These are phyloP conservation scores for Pontederia crassipes DNA, from an alignment of 176 grass and related monocot species.

Conservation along the genomic window DNA sequence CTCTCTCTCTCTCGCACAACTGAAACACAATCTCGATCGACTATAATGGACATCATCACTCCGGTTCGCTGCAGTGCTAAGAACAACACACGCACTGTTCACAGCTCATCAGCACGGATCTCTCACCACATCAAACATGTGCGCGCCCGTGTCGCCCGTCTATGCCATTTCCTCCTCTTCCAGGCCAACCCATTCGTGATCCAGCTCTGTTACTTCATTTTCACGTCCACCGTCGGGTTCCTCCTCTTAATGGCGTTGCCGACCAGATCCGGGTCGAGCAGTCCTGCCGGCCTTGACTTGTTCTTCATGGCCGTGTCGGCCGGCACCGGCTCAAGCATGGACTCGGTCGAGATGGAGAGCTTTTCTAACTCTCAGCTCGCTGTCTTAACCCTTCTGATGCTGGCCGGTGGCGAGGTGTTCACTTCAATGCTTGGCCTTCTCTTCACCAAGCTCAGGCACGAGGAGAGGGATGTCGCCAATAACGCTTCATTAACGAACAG, in stretches of 20 bases:
- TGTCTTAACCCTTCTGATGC: constrained; percentile 48
- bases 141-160: no score
- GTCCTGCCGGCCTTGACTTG: constrained; percentile 27
- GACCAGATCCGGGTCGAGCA: constrained; percentile 11
- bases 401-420: constrained; percentile 61
- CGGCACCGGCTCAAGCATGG: constrained; percentile 52
- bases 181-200: constrained; percentile 46
- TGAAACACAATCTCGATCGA: no score
- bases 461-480: constrained; percentile 4
- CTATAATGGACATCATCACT: no score
- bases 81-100: no score
- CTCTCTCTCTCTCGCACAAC: no score
- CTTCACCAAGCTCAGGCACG: constrained; percentile 15
- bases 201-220: constrained; percentile 55
- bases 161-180: constrained; percentile 12
- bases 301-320: constrained; percentile 60
- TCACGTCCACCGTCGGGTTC: constrained; percentile 33
- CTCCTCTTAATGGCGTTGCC: constrained; percentile 37
- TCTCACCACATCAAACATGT: no score
- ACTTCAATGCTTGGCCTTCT: constrained; percentile 46
- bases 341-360: constrained; percentile 41
- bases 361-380: constrained; percentile 67
- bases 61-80: no score
- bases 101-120: no score
- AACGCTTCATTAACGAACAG: no score